Evolutionary conservation across 2,329 filamentous ascomycete genomes (phyloP), one percentile per base, ranked within the genome.

Genomic region (Fonsecaea pedrosoi): DNA sequence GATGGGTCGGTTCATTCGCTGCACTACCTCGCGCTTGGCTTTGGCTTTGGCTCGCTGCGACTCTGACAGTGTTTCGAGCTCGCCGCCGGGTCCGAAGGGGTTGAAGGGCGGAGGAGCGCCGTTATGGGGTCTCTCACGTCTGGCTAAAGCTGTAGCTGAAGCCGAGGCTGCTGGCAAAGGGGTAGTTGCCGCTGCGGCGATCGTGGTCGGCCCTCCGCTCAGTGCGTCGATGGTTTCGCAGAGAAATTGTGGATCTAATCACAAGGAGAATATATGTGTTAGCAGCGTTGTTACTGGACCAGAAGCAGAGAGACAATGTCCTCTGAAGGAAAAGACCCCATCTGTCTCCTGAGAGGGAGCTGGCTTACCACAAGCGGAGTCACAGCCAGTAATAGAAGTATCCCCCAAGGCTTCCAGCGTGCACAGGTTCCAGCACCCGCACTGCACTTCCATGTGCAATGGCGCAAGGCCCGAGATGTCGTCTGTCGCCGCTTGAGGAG

Each of bases 371-470:
- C 42, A 48, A 21, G 42, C 10, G 4, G 42, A 48, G n/a, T 48
- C 42, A 10, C 42, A 48, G 42, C 42, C 42, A 1, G 42, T 21
- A 21, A 48, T 48, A 1, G 42, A 48, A 21, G 42, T 18, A 9
- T 48, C 42, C 5, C 42, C 42, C n/a, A 48, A 10, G n/a, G 42
- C n/a, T 48, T 48, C n/a, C 42, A 48, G 42, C 42, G 42, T 48
- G 42, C 42, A 48, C 42, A 48, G 42, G 42, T 48, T 48, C 42
- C 42, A 48, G 42, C 42, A 48, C 42, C 42, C 42, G 42, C 42
- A 48, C n/a, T 48, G 42, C 7, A 48, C 42, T 48, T 48, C 42
- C 42, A 48, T 8, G 42, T 48, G 42, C 42, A 48, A 48, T 48
- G 42, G n/a, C 15, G 10, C 42, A 21, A 10, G n/a, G 42, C 21